Conservation (phyloP, 2,329 filamentous ascomycete genomes). For the Diaporthe batatas region DNA sequence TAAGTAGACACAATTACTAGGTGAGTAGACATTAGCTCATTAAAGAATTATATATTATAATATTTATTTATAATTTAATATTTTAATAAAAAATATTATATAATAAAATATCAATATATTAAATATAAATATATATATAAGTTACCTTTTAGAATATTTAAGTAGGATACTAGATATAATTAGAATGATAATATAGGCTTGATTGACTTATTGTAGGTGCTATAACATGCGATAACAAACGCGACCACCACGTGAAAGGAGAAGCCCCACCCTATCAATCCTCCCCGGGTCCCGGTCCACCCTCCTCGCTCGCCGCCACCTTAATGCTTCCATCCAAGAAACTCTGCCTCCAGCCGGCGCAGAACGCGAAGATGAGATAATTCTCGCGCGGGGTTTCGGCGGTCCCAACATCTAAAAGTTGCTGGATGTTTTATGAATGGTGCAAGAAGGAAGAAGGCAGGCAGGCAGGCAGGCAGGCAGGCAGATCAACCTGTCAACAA, state of each 20-base stretch:
- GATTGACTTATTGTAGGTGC: constrained; percentile 33
- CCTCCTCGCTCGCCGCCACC: background rate
- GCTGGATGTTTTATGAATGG: background rate
- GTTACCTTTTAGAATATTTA: no score
- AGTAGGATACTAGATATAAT: no score
- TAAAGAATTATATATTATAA: no score
- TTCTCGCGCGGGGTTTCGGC: background rate
- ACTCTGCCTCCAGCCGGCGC: background rate
- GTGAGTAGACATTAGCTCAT: no score
- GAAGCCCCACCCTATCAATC: background rate
- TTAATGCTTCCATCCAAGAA: background rate
- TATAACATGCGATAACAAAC: constrained; percentile 27
- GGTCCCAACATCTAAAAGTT: background rate
- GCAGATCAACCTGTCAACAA: constrained; percentile 22
- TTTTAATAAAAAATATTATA: no score
- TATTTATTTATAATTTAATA: no score
- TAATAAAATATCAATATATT: no score
- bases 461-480: background rate
- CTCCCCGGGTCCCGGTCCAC: background rate
- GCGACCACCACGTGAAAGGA: constrained; percentile 8
- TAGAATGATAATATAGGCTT: background rate
- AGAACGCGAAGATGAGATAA: background rate
- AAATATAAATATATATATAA: no score
- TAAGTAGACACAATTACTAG: no score
- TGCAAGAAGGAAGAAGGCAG: background rate